Percentiles rank a stretch among this genome's conserved stretches.
These are phyloP conservation scores for Westerdykella sp. DNA, from an alignment of 2,329 filamentous ascomycete genomes.

Conservation along the genomic window DNA sequence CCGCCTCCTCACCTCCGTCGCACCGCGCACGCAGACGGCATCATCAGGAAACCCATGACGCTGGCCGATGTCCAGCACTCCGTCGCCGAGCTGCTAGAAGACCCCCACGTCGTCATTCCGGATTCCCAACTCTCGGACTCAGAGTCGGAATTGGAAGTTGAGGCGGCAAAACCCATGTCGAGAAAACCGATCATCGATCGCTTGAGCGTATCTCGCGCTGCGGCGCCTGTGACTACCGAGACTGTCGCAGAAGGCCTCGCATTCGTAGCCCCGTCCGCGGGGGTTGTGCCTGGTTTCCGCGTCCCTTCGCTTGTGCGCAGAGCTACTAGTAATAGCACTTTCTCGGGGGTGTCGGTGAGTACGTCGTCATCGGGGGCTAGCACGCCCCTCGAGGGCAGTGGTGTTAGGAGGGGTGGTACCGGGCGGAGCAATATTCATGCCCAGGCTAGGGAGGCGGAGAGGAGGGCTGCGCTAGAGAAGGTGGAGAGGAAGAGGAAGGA, in stretches of 20 bases:
- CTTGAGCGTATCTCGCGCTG: conserved; percentile 59
- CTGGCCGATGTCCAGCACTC: conserved; percentile 77
- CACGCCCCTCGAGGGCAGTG: conserved; percentile 23
- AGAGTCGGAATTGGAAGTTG: conserved; percentile 41
- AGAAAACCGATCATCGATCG: conserved; percentile 60
- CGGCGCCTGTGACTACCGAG: conserved; percentile 11
- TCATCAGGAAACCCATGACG: conserved; percentile 58
- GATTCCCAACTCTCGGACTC: conserved; percentile 41
- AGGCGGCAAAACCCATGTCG: conserved; percentile 22
- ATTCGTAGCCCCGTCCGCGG: conserved; percentile 46
- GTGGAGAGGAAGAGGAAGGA: conserved; percentile 48
- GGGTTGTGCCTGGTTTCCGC: conserved; percentile 48
- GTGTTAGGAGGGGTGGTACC: conserved; percentile 45
- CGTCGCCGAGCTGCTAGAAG: conserved; percentile 75
- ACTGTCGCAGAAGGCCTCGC: conserved; percentile 42
- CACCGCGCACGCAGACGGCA: conserved; percentile 49
- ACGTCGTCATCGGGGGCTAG: conserved; percentile 28
- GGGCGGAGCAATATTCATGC: conserved; percentile 57
- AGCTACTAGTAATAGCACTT: conserved; percentile 53
- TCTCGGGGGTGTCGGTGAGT: conserved; percentile 28
- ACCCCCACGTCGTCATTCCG: conserved; percentile 49
- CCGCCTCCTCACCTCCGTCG: conserved; percentile 57
- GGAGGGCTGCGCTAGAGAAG: conserved; percentile 46
- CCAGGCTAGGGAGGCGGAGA: conserved; percentile 53
- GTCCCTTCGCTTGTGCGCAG: conserved; percentile 66